Base-by-base conservation (phyloP, 441 rosid genomes). In the Viola pubescens region DNA sequence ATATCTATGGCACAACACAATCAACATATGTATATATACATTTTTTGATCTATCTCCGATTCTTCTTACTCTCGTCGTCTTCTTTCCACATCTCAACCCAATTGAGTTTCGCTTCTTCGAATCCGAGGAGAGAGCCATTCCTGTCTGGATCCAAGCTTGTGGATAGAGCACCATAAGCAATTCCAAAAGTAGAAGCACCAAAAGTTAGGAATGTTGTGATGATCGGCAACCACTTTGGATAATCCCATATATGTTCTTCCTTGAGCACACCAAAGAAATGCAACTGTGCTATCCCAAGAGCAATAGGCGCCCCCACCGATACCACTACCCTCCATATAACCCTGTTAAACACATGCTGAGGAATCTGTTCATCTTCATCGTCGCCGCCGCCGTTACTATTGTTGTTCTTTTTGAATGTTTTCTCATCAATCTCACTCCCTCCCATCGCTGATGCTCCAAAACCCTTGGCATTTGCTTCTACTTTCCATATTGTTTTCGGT, bases 41-140 rank as follows among this genome's bases (percentile, higher is more conserved):
- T 26, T 26, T 26, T 26, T 1, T 26, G 3, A 26, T 26, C 34
- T 26, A 26, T 26, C 34, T 26, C 34, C 34, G 34, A 2, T 26
- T 26, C 3, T 37, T 45, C 19, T 58, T 38, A 16, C 50, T n/a
- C 46, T 58, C 54, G 4, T 69, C 65, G 42, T 81, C 95, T 61
- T 85, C 85, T 47, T 73, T 75, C 97, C 95, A 87, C 76, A 90
- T 76, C 75, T 84, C 92, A 53, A 61, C 87, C 95, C 95, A 90
- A 48, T 90, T 82, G 66, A 64, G 65, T 63, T 75, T 73, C 48
- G 77, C 82, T 64, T 87, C 89, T 19, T 87, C 79, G 0, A 90
- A 12, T 50, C 97, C 97, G 47, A 87, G 75, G 50, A 76, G 5
- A 4, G 91, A 83, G 6, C 86, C 87, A 43, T 72, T 68, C 74